Evolutionary conservation across 1,284 basidiomycete species (phyloP).

Genomic region (Ustilago tritici): DNA sequence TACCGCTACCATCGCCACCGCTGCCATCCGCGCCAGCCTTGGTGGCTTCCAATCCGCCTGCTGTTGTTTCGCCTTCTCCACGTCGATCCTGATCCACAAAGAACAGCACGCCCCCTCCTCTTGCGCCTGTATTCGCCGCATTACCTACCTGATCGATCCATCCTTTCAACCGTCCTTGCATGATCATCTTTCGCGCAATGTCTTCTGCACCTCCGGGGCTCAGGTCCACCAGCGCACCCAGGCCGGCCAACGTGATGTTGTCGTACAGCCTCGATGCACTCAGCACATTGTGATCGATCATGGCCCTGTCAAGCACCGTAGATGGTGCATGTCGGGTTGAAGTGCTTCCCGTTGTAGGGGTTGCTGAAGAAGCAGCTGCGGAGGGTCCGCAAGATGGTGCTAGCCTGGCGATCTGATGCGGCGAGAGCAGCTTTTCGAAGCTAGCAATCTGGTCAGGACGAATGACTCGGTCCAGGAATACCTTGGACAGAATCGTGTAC

Average conservation of each 20-base stretch:
- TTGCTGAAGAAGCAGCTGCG: background rate
- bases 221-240: slow-evolving; percentile 56
- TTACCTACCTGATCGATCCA: slow-evolving; percentile 87
- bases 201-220: slow-evolving; percentile 81
- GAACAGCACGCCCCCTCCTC: slow-evolving; percentile 78
- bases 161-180: slow-evolving; percentile 88
- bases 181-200: slow-evolving; percentile 95
- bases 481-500: slow-evolving; percentile 91
- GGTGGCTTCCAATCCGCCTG: slow-evolving; percentile 46
- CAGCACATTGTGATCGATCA: slow-evolving; percentile 97
- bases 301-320: slow-evolving; percentile 95
- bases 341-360: background rate
- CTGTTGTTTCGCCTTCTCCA: slow-evolving; percentile 40
- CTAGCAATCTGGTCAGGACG: slow-evolving; percentile 86
- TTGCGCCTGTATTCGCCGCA: background rate
- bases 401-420: slow-evolving; percentile 92
- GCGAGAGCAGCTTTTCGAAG: slow-evolving; percentile 86
- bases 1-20: slow-evolving; percentile 14
- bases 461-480: slow-evolving; percentile 97
- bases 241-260: slow-evolving; percentile 57
- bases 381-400: slow-evolving; percentile 68
- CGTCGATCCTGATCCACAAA: slow-evolving; percentile 78
- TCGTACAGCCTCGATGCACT: slow-evolving; percentile 81
- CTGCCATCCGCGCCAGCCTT: slow-evolving; percentile 16
- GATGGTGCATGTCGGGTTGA: slow-evolving; percentile 76